Conservation (phyloP, 257 asterid genomes). For the Solanum sejunctum region DNA sequence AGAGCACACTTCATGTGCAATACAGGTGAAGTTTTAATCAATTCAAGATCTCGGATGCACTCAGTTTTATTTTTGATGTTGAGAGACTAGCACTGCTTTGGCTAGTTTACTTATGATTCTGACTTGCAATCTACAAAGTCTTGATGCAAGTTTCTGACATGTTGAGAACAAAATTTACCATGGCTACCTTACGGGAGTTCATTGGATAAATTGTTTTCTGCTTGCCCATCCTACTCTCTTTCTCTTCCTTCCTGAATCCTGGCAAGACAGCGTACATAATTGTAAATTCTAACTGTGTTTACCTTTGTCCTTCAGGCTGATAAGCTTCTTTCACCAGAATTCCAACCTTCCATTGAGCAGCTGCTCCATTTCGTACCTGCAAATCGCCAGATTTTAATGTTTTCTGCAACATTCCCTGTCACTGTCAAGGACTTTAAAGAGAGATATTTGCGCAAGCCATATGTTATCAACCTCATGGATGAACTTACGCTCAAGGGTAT, state of each 20-base stretch:
- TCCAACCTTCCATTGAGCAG: conserved; percentile 78
- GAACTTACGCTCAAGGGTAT: conserved; percentile 92
- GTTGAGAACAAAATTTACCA: not conserved
- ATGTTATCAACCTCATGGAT: conserved; percentile 84
- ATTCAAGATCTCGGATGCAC: not conserved
- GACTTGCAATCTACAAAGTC: not conserved
- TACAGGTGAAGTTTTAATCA: not conserved
- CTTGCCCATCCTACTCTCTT: not conserved
- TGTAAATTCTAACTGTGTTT: not conserved
- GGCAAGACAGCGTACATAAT: not conserved
- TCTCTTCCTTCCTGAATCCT: not conserved
- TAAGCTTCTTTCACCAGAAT: conserved; percentile 87
- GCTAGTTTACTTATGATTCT: not conserved
- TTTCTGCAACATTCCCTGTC: conserved; percentile 86
- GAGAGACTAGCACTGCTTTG: not conserved
- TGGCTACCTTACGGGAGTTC: not conserved
- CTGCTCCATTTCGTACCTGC: conserved; percentile 55
- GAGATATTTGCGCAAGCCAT: conserved; percentile 56
- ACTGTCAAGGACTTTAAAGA: conserved; percentile 81
- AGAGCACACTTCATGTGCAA: not conserved
- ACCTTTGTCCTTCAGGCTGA: conserved; percentile 60
- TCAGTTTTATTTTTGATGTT: not conserved
- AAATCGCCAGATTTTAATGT: conserved; percentile 82
- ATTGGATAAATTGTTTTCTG: not conserved
- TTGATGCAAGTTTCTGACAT: not conserved